A percentile compares a stretch with the other conserved stretches of the same genome.
These are phyloP conservation scores for Vitis rupestris DNA, from an alignment of 164 flowering plant species.

Conservation along the genomic window DNA sequence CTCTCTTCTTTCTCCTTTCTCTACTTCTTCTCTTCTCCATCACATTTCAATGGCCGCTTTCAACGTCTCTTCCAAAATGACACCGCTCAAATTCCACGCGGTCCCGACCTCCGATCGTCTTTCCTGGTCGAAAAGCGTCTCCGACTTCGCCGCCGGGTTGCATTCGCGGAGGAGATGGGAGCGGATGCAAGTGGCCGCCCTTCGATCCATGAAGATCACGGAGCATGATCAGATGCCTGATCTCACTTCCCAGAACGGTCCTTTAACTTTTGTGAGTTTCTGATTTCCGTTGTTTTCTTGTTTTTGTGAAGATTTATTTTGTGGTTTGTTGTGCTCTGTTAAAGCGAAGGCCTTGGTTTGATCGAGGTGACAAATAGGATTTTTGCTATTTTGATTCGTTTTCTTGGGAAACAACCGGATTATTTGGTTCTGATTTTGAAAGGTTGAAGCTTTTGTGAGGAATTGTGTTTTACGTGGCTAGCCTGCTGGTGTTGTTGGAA, in stretches of 20 bases:
- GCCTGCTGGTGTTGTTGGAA: too few relatives aligned
- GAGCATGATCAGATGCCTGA: constrained; percentile 4
- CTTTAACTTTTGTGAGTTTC: constrained; percentile 8
- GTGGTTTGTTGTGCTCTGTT: not conserved
- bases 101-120: constrained; percentile 13
- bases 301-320: not conserved
- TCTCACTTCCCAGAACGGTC: constrained; percentile 13
- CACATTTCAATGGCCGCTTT: constrained; percentile 11
- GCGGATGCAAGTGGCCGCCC: not conserved
- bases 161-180: not conserved
- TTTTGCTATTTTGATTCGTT: not conserved
- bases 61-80: constrained; percentile 11
- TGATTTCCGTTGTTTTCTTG: not conserved
- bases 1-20: not conserved
- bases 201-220: constrained; percentile 15
- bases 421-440: too few relatives aligned
- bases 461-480: too few relatives aligned
- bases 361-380: not conserved
- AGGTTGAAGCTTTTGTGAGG: too few relatives aligned
- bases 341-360: not conserved
- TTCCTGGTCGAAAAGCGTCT: constrained; percentile 6
- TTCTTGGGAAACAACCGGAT: too few relatives aligned
- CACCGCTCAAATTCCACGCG: constrained; percentile 2
- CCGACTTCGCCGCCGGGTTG: not conserved
- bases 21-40: not conserved